Base-by-base conservation (phyloP, 2,329 filamentous ascomycete species). In the Didymella segeticola region DNA sequence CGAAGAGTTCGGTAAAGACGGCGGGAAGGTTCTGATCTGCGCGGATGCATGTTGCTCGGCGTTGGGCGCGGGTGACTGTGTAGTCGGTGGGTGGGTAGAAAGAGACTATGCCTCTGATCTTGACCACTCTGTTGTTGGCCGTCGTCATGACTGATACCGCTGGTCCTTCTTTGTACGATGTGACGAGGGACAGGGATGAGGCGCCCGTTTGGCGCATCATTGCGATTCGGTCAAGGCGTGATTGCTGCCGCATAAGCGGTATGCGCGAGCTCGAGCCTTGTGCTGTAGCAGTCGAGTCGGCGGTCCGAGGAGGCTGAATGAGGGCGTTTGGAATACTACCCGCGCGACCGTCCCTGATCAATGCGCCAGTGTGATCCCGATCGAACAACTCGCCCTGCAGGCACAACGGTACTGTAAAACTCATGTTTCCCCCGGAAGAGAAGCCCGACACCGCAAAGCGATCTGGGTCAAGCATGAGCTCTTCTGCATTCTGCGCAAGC, bases 11-110 rank as follows among this genome's bases (percentile, higher is more conserved):
- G 15, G 80, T 82, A 66, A 82, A 81, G 50, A 82, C 69, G 15
- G 78, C 76, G 27, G 80, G 79, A 4, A 82, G 74, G 45, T 81
- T 77, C 56, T 81, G 78, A 58, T 81, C 80, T 6, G 83, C 80
- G 53, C 83, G 79, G 22, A 77, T 61, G 61, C 80, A 84, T 48
- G 80, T 82, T 30, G 80, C 79, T 33, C 84, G 80, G 26, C 85
- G 84, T 59, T 85, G 79, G 20, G 80, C 82, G 25, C 86, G 82
- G 2, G 84, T 82, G 43, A 82, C 78, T 11, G 85, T 83, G 69
- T 86, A 87, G 70, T 88, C 85, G 29, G 85, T 79, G 22, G 83
- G 78, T 1, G 85, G 85, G 57, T 88, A 88, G 81, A 84, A 88
- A 42, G 83, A 81, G 31, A 86, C 79, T 47, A 86, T 79, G 39